A percentile compares a stretch with the other conserved stretches of the same genome.
These are phyloP conservation scores for Neonectria sp. DNA, from an alignment of 2,329 filamentous ascomycete species.

Conservation along the genomic window DNA sequence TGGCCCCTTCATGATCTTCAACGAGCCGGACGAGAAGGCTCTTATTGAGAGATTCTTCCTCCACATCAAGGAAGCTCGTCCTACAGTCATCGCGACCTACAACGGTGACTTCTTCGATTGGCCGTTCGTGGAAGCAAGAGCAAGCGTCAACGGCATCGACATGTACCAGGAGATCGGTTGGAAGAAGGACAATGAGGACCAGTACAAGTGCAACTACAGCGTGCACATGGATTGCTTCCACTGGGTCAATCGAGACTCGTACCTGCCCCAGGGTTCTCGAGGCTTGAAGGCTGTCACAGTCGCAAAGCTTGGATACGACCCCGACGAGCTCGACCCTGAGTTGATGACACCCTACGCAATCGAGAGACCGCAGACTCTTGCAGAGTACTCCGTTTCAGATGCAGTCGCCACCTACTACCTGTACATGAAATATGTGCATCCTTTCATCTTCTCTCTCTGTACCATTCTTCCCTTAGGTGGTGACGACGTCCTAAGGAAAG, in stretches of 20 bases:
- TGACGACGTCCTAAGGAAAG: slow-evolving; percentile 94
- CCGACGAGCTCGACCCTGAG: slow-evolving; percentile 97
- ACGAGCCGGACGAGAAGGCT: slow-evolving; percentile 93
- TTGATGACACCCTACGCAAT: slow-evolving; percentile 94
- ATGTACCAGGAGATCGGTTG: slow-evolving; percentile 99
- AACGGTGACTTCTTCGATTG: slow-evolving; percentile 99
- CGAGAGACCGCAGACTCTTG: slow-evolving; percentile 92
- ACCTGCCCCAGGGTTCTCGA: slow-evolving; percentile 96
- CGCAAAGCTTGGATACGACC: slow-evolving; percentile 97
- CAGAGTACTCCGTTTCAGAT: slow-evolving; percentile 99
- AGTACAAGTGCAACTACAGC: slow-evolving; percentile 96
- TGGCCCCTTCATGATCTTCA: slow-evolving; percentile 97
- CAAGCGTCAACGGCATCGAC: slow-evolving; percentile 95
- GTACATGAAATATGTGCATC: slow-evolving; percentile 99
- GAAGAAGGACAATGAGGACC: slow-evolving; percentile 93
- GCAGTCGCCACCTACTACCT: slow-evolving; percentile 98
- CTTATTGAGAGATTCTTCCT: slow-evolving; percentile 93
- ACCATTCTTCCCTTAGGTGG: slow-evolving; percentile 95
- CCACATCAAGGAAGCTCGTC: slow-evolving; percentile 94
- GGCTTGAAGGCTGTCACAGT: slow-evolving; percentile 98
- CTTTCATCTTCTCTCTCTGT: slow-evolving; percentile 98
- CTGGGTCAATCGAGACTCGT: slow-evolving; percentile 99
- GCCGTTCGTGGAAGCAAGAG: slow-evolving; percentile 96
- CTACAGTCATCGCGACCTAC: slow-evolving; percentile 99
- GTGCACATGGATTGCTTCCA: slow-evolving; percentile 99